These are phyloP conservation scores for Pholiota conissans DNA, from an alignment of 768 basidiomycete species.

Conservation along the genomic window DNA sequence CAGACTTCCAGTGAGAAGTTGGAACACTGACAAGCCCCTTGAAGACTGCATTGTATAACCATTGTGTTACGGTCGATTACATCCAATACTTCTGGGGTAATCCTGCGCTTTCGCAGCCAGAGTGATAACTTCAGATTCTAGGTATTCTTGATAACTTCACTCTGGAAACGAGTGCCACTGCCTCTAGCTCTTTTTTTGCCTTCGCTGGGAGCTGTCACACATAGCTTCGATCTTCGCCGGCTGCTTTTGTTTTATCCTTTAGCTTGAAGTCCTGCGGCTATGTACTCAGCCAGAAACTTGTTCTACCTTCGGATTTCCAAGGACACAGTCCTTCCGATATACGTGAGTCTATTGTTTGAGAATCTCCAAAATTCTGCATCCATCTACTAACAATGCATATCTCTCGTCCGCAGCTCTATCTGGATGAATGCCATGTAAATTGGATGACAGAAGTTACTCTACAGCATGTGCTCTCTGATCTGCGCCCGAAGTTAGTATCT, in stretches of 20 bases:
- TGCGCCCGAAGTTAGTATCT: constrained; percentile 61
- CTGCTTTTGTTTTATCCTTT: background rate
- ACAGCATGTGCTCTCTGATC: constrained; percentile 77
- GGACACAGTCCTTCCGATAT: constrained; percentile 73
- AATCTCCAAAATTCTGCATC: too few species aligned
- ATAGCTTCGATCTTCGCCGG: background rate
- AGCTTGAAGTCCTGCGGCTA: constrained; percentile 22
- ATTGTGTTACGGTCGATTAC: too few species aligned
- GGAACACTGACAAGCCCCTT: too few species aligned
- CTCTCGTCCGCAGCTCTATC: constrained; percentile 61
- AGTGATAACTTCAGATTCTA: background rate
- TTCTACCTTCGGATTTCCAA: constrained; percentile 84
- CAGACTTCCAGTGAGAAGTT: too few species aligned
- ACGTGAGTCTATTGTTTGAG: constrained; percentile 44
- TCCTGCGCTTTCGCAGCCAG: too few species aligned
- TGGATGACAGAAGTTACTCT: constrained; percentile 90
- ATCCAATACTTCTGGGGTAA: too few species aligned
- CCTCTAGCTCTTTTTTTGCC: too few species aligned
- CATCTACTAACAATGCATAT: constrained; percentile 4
- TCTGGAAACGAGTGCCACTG: too few species aligned
- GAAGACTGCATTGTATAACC: too few species aligned
- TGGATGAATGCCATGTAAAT: constrained; percentile 82
- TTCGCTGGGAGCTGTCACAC: too few species aligned
- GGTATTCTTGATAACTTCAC: too few species aligned
- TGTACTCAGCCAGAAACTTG: constrained; percentile 77